Conservation (phyloP, 805 yeast species). For the Wickerhamomyces canadensis region DNA sequence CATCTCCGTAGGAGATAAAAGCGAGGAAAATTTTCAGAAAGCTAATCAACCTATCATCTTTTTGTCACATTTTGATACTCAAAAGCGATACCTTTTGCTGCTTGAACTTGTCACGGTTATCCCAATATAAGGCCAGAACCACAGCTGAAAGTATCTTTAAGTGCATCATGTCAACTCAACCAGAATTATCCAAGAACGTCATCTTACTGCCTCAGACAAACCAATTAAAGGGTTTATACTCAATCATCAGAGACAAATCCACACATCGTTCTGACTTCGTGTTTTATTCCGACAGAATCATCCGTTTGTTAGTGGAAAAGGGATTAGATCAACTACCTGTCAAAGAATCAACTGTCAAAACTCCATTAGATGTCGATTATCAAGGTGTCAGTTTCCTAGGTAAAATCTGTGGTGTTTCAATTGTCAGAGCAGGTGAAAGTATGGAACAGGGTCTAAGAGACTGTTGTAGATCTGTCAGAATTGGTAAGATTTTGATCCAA, state of each 20-base stretch:
- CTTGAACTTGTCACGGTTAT: too few species aligned
- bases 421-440: slow-evolving; percentile 97
- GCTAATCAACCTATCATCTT: background rate
- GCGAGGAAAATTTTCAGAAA: background rate
- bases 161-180: slow-evolving; percentile 6
- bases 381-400: slow-evolving; percentile 82
- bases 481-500: slow-evolving; percentile 95
- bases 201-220: slow-evolving; percentile 78
- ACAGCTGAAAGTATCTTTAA: too few species aligned
- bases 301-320: slow-evolving; percentile 88
- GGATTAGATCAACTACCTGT: slow-evolving; percentile 94
- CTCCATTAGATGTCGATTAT: slow-evolving; percentile 70
- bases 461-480: slow-evolving; percentile 92
- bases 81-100: too few species aligned
- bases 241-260: slow-evolving; percentile 77
- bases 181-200: slow-evolving; percentile 42
- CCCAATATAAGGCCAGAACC: too few species aligned
- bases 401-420: slow-evolving; percentile 95
- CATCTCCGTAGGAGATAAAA: slow-evolving; percentile 3
- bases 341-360: slow-evolving; percentile 55
- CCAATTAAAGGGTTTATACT: slow-evolving; percentile 81
- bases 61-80: too few species aligned
- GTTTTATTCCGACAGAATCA: slow-evolving; percentile 92
- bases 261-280: slow-evolving; percentile 91
- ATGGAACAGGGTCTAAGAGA: slow-evolving; percentile 99